A percentile compares a stretch with the other conserved stretches of the same genome.
These are phyloP conservation scores for Barnettozyma sucrosica DNA, from an alignment of 805 yeast genomes.

Conservation along the genomic window DNA sequence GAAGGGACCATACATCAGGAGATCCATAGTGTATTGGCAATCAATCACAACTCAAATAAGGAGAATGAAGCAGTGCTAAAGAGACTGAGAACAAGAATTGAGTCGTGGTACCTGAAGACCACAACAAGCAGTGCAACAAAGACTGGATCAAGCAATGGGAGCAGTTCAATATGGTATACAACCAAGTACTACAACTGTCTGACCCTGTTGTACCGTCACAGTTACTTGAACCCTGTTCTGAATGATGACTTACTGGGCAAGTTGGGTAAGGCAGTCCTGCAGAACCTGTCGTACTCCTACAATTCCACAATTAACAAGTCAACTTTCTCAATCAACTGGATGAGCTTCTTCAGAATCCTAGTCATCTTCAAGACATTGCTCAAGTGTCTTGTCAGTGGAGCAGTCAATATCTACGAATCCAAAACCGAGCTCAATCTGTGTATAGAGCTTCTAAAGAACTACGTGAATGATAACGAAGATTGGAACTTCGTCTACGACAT, in stretches of 20 bases:
- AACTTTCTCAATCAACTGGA: conserved; percentile 43
- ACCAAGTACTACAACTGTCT: conserved; percentile 43
- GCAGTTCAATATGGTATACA: conserved; percentile 28
- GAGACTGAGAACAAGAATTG: conserved; percentile 22
- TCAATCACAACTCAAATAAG: conserved; percentile 19
- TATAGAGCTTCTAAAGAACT: conserved; percentile 42
- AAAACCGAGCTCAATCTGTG: conserved; percentile 44
- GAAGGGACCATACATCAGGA: conserved; percentile 43
- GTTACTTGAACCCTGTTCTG: conserved; percentile 42
- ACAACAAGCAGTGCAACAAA: conserved; percentile 9
- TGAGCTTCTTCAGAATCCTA: conserved; percentile 42
- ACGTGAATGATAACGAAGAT: conserved; percentile 31
- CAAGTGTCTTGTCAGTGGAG: conserved; percentile 42
- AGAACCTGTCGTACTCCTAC: conserved; percentile 41
- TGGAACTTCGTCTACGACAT: conserved; percentile 45
- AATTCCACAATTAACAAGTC: conserved; percentile 35
- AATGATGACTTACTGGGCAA: conserved; percentile 34
- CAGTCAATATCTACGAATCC: conserved; percentile 40
- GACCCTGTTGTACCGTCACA: conserved; percentile 43
- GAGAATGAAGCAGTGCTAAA: conserved; percentile 12
- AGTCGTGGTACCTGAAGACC: conserved; percentile 31
- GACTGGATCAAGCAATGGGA: conserved; percentile 7
- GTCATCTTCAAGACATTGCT: conserved; percentile 43
- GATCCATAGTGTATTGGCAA: conserved; percentile 42
- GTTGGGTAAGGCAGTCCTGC: conserved; percentile 40